Conservation (phyloP, 2,329 filamentous ascomycete genomes). For the Phialophora chinensis region DNA sequence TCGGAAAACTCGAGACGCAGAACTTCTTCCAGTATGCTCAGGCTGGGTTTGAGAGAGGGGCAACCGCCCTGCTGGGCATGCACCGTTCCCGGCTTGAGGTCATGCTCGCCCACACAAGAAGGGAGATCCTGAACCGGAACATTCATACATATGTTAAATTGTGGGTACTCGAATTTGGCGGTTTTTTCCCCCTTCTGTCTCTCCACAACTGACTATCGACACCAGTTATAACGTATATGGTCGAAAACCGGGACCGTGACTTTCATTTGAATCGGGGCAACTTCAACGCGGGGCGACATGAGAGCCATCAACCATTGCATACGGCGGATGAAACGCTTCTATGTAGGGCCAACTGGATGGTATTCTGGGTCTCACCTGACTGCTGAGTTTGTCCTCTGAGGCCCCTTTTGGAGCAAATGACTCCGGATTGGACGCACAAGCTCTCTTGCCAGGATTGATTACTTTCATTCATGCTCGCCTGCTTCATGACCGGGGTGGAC, state of each 20-base stretch:
- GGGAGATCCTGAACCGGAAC: slow-evolving; percentile 24
- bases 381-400: not conserved
- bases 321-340: not conserved
- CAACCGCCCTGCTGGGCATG: slow-evolving; percentile 37
- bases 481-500: not conserved
- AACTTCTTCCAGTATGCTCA: slow-evolving; percentile 28
- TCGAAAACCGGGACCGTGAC: slow-evolving; percentile 10
- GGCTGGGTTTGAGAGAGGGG: slow-evolving; percentile 38
- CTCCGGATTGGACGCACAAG: not conserved
- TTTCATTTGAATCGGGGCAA: not conserved
- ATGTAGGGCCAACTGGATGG: not conserved
- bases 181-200: not conserved
- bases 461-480: not conserved
- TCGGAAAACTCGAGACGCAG: slow-evolving; percentile 44
- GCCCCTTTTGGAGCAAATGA: not conserved
- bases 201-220: not conserved
- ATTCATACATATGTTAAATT: slow-evolving; percentile 29
- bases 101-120: slow-evolving; percentile 35
- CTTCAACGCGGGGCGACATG: not conserved
- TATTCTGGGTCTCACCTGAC: not conserved
- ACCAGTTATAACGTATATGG: slow-evolving; percentile 17
- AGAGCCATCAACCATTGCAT: not conserved
- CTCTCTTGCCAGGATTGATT: not conserved
- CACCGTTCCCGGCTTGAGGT: slow-evolving; percentile 26
- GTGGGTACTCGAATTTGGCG: slow-evolving; percentile 10